Evolutionary conservation across 75 land plant genomes (phyloP), one percentile per base, ranked within the genome.

Genomic region (Picea sitchensis): DNA sequence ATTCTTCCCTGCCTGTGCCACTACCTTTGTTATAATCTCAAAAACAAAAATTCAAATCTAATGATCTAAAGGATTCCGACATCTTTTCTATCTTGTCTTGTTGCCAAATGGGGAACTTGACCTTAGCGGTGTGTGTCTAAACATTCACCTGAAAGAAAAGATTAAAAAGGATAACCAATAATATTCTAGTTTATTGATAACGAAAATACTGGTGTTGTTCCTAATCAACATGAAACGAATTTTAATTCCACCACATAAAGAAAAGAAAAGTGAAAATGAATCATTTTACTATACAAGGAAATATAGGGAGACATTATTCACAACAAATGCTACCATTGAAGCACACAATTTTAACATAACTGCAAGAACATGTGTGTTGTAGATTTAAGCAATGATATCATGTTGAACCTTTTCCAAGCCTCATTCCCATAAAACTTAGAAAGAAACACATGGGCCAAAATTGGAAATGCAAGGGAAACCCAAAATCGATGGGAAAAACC

Each of bases 121-220:
- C 80, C 64, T 89, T 93, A 73, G 92, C 73, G 23, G 90, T 77
- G 75, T 94, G 87, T 30, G 83, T 86, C 76, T 92, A 79, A 58
- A 94, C 88, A 81, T 90, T 92, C 17, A 94, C 90, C 97, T 94
- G 86, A 61, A 58, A 30, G 30, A 75, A 77, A 80, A 65, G 60
- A 34, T 34, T 65, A 7, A 34, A 65, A 32, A 38, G 18, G 32
- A 65, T 65, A 65, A 65, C 14, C 2, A 65, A 17, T 65, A 65
- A 41, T 4, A 31, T 65, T 5, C 3, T 65, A n/a, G 23, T 65
- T 65, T 15, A 7, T 7, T 4, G 69, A 38, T 15, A 32, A 65
- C 36, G 15, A 7, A 41, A 65, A 34, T 32, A 65, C 34, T 6
- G 8, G 8, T 47, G 0, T 5, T 47, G 51, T 47, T 5, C 5